Evolutionary conservation across 176 grass and related monocot species (phyloP).

Genomic region (Carex pumila): DNA sequence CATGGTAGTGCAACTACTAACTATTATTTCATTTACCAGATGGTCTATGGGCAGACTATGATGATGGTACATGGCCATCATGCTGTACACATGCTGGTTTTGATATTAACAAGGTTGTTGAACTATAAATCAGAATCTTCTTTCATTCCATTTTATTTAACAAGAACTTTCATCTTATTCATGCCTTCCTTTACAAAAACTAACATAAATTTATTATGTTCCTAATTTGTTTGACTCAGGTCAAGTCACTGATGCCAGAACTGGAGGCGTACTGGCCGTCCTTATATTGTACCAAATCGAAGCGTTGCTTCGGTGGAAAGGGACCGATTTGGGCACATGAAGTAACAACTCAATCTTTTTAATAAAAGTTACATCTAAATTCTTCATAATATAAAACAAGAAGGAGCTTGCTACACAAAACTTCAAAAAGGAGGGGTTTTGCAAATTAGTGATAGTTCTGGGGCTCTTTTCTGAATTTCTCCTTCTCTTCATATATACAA

Average conservation of each 20-base stretch:
- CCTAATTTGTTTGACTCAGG: slow-evolving; percentile 28
- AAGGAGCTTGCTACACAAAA: background rate
- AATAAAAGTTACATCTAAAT: background rate
- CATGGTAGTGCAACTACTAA: background rate
- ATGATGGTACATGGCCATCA: slow-evolving; percentile 65
- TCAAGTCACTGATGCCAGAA: slow-evolving; percentile 54
- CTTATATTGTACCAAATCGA: slow-evolving; percentile 57
- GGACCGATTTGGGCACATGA: slow-evolving; percentile 84
- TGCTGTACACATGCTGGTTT: slow-evolving; percentile 61
- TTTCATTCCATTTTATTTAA: background rate
- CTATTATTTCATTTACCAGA: slow-evolving; percentile 36
- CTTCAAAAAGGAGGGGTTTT: background rate
- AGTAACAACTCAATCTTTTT: slow-evolving; percentile 26
- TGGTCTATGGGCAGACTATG: slow-evolving; percentile 78
- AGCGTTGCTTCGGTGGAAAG: slow-evolving; percentile 66
- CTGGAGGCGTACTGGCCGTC: slow-evolving; percentile 86
- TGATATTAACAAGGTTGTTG: slow-evolving; percentile 56
- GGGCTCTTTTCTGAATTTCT: background rate
- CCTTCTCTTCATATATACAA: background rate
- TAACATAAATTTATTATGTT: background rate
- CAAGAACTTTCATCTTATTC: background rate
- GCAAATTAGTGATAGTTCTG: background rate
- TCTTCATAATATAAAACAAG: background rate
- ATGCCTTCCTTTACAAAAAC: slow-evolving; percentile 1
- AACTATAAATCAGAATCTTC: background rate